Conservation (phyloP, 768 basidiomycete genomes). For the Ramaria sp. region DNA sequence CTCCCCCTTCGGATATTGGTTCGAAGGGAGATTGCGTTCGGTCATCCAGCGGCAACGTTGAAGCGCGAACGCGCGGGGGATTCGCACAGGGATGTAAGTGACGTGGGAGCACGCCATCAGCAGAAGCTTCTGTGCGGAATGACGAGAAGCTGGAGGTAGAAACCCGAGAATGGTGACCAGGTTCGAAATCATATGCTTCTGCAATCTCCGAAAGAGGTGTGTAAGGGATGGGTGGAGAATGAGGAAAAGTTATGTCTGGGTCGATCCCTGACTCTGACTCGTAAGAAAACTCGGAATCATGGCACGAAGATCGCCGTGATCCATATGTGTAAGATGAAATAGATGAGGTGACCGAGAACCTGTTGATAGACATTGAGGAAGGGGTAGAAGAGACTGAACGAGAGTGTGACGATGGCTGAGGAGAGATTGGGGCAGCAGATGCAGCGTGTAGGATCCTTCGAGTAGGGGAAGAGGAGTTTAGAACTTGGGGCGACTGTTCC, state of each 20-base stretch:
- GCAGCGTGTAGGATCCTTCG: neutral
- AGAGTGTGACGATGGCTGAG: neutral
- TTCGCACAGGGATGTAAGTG: slow-evolving; percentile 1
- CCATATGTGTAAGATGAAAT: slow-evolving; percentile 1
- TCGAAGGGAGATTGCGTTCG: neutral
- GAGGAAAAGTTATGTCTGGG: neutral
- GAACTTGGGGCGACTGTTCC: neutral
- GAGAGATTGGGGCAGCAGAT: neutral
- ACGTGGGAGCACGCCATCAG: slow-evolving; percentile 45
- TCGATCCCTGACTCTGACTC: neutral
- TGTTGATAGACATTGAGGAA: neutral
- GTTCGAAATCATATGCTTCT: neutral
- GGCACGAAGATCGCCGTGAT: neutral
- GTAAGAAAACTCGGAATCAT: neutral
- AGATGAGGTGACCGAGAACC: slow-evolving; percentile 5
- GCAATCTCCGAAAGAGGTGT: slow-evolving; percentile 4
- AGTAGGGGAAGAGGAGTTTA: neutral
- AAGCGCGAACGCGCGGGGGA: neutral
- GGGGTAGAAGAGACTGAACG: neutral
- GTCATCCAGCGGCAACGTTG: neutral
- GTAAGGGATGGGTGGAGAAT: neutral
- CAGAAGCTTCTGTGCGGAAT: slow-evolving; percentile 44
- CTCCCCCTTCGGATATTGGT: neutral
- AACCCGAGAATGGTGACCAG: slow-evolving; percentile 16
- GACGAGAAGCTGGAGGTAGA: slow-evolving; percentile 48